Conservation (phyloP, 2,329 filamentous ascomycete species). For the Apiospora pterosperma region DNA sequence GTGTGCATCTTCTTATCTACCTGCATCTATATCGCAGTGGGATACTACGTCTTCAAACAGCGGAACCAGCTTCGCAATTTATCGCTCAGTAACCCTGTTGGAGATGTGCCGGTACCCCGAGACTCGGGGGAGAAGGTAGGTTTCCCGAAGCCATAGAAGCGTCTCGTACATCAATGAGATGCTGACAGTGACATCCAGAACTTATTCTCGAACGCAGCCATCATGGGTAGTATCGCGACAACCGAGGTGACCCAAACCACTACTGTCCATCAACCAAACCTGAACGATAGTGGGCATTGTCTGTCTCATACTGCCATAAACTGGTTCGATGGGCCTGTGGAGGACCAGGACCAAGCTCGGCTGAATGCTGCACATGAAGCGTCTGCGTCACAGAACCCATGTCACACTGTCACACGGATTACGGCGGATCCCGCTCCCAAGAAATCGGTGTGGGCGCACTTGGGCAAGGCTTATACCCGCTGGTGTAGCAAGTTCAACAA, state of each 20-base stretch:
- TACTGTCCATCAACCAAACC: slow-evolving; percentile 23
- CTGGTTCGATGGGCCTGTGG: slow-evolving; percentile 27
- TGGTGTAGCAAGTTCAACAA: slow-evolving; percentile 30
- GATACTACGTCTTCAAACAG: slow-evolving; percentile 57
- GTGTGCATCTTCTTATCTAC: slow-evolving; percentile 53
- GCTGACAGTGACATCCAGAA: slow-evolving; percentile 14
- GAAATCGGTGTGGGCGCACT: slow-evolving; percentile 8
- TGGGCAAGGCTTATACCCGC: slow-evolving; percentile 17
- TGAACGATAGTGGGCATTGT: not conserved
- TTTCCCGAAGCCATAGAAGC: not conserved
- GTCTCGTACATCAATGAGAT: not conserved
- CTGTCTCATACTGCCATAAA: slow-evolving; percentile 7
- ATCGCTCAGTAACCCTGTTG: slow-evolving; percentile 40
- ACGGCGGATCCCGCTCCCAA: slow-evolving; percentile 21
- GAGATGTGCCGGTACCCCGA: slow-evolving; percentile 17
- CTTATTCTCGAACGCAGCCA: slow-evolving; percentile 26
- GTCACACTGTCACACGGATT: slow-evolving; percentile 26
- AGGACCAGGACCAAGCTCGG: not conserved
- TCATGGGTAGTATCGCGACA: slow-evolving; percentile 28
- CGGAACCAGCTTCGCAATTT: slow-evolving; percentile 49
- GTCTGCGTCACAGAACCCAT: slow-evolving; percentile 13
- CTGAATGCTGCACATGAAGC: not conserved
- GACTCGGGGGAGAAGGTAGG: slow-evolving; percentile 30
- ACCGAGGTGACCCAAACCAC: slow-evolving; percentile 27
- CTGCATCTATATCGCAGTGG: slow-evolving; percentile 54